These are phyloP conservation scores for Blepharisma undulans DNA, from an alignment of 169 alveolate species.

Conservation along the genomic window DNA sequence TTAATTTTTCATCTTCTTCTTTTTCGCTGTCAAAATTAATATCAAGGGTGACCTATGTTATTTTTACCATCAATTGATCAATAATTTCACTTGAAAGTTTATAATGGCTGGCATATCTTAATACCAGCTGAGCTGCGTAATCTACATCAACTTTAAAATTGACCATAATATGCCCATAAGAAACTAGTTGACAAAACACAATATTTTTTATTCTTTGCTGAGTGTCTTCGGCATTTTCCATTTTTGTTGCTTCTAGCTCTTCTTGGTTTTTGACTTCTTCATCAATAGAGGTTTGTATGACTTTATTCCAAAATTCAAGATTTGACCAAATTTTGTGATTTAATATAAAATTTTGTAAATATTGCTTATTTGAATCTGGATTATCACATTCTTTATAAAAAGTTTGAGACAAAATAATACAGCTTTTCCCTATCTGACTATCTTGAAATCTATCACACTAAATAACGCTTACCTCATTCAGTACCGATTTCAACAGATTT, in stretches of 20 bases:
- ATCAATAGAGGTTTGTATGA: neutral
- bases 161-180: conserved; percentile 17
- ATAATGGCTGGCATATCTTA: neutral
- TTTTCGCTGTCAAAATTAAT: neutral
- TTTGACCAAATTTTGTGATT: neutral
- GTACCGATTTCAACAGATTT: neutral
- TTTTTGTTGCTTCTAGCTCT: neutral
- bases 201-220: neutral
- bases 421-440: neutral
- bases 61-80: neutral
- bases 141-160: conserved; percentile 5
- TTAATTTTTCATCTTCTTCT: neutral
- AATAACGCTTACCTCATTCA: neutral
- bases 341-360: neutral
- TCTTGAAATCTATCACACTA: conserved; percentile 1
- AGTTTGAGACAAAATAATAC: conserved; percentile 27
- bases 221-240: neutral
- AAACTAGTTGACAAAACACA: conserved; percentile 15
- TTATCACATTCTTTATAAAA: neutral
- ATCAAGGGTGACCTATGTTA: neutral
- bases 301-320: conserved; percentile 5
- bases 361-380: neutral
- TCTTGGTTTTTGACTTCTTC: conserved; percentile 26
- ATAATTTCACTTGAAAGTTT: neutral
- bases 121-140: neutral